Base-by-base conservation (phyloP, 371 early-diverging fungal species). In the Chytridium lagenaria region DNA sequence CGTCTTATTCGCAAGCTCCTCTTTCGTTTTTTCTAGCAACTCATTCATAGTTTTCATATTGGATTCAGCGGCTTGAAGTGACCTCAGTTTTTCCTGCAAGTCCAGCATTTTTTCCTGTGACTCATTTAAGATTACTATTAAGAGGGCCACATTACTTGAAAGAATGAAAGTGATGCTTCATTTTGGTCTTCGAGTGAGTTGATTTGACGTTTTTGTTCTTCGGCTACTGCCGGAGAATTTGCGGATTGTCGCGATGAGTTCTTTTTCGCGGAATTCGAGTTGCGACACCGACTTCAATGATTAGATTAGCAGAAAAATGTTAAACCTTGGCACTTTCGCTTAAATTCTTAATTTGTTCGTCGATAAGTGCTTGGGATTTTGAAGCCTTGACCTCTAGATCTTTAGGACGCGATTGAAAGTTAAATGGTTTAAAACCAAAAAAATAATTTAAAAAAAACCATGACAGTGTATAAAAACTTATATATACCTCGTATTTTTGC, bases 201-300 rank as follows among this genome's bases (percentile, higher is more conserved):
- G 38, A 80, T 78, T n/a, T 75, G 64, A 5, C 65, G 70, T 59
- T 80, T 75, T 66, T 84, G 84, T 22, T 80, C 81, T 40, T 78
- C 76, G 0, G 77, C 69, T 22, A 80, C 49, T 15, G 16, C n/a
- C 34, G 1, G 80, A 68, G 7, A 84, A 70, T 30, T 80, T 78
- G 22, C 69, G 49, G 10, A 81, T 74, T 15, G 81, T 55, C 19
- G 50, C 19, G 1, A 72, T 40, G 63, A 80, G 61, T 49, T 83
- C 83, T 1, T 40, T 28, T 68, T 85, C 82, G 26, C 66, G 71
- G 26, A 51, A 49, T 63, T 77, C 57, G 10, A 77, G 33, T 1
- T 33, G 5, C 64, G 69, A 23, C 16, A 61, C n/a, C 19, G 33
- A 26, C 37, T 59, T 3, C 1, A 22, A 23, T 5, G 40, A 59